phyloP scores from a whole-genome alignment of 371 early-diverging fungal genomes.

The Dichotomocladium elegans region DNA sequence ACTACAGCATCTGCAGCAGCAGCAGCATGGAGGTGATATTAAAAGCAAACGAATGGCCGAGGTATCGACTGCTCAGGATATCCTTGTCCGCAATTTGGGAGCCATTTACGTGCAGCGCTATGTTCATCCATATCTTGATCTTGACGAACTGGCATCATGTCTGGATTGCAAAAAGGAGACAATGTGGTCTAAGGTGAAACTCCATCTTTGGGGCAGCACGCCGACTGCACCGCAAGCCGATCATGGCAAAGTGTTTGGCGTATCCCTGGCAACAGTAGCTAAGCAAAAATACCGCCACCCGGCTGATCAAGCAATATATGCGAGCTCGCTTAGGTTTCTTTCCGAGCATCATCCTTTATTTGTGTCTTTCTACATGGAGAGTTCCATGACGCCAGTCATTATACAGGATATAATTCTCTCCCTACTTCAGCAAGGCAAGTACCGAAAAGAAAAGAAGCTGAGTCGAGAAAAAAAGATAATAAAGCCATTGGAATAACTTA shows the following conservation, averaged over 20 bases:
- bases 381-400: background rate
- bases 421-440: constrained; percentile 71
- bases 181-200: constrained; percentile 57
- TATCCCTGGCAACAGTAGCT: background rate
- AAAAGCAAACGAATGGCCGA: too few relatives aligned
- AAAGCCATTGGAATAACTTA: constrained; percentile 16
- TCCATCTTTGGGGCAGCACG: constrained; percentile 30
- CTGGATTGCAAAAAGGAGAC: constrained; percentile 56
- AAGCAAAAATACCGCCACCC: constrained; percentile 59
- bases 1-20: background rate
- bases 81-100: constrained; percentile 75
- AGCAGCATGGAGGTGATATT: too few relatives aligned
- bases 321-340: background rate
- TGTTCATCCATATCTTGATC: constrained; percentile 48
- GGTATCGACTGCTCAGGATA: constrained; percentile 65
- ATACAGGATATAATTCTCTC: constrained; percentile 73
- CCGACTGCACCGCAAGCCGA: constrained; percentile 57
- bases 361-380: background rate
- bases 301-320: constrained; percentile 51
- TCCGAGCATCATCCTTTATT: constrained; percentile 21
- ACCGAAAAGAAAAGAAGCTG: background rate
- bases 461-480: background rate
- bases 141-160: constrained; percentile 58
- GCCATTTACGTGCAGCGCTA: constrained; percentile 61
- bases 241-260: constrained; percentile 34